Base-by-base conservation (phyloP, 2,329 filamentous ascomycete genomes). In the Fusarium torreyae region DNA sequence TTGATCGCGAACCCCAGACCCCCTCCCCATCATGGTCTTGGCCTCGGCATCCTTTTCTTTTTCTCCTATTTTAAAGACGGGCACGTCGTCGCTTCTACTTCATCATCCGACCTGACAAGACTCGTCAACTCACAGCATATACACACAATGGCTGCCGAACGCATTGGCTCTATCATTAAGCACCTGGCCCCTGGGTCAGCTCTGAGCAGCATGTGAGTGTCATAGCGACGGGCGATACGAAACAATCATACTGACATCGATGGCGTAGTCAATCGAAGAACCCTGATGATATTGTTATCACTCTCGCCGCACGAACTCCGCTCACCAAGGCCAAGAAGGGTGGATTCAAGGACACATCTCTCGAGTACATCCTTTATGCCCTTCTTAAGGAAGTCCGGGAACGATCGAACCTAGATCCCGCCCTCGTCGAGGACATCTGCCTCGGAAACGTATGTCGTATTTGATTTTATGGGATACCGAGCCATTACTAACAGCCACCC, bases 231-330 rank as follows among this genome's bases (percentile, higher is more conserved):
- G n/a, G 26, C 24, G 24, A 18, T 24, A 36, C 9, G 9, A 39
- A 46, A 4, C 39, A 40, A 43, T 31, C 28, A 43, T 43, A 38
- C 63, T 71, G 39, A 70, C 40, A 31, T 11, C 17, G 8, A 15
- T 36, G 15, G 36, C 15, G 33, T 28, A 97, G 94, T 77, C 94
- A 93, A 60, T 90, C 93, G 74, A 94, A 98, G 86, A 97, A 97
- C 81, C 89, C 94, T 73, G 95, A 98, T 79, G 96, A 99, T 84
- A 87, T 99, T 56, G 96, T 99, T 79, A 97, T 98, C 77, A 99
- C 96, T 9, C 89, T 97, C 61, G 95, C 95, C 28, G 85, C 94
- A 75, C 92, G 96, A 58, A 98, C 95, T 28, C 94, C 96, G 1
- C 87, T 99, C 67, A 87, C 91, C 77, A 98, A 98, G 84, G 94